Evolutionary conservation across 2,329 filamentous ascomycete species (phyloP), one percentile per base, ranked within the genome.

Genomic region (Rhynchosporium graminicola): DNA sequence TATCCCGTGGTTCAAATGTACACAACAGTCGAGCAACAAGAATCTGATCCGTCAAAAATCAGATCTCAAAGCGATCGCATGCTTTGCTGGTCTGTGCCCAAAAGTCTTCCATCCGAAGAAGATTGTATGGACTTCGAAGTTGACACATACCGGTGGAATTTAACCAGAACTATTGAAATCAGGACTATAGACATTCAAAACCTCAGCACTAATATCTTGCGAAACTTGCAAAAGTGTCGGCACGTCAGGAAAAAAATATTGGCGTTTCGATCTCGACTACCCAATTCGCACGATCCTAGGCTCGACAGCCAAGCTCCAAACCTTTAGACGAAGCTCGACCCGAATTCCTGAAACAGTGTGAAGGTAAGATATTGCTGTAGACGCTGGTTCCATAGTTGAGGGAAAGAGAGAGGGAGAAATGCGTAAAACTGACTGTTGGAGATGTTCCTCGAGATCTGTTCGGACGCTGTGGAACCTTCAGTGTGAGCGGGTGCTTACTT

Each of bases 121-220:
- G 10, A 59, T 31, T 5, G 48, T 61, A n/a, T 64, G 55, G 52
- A 55, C 46, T 6, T 64, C 62, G 47, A 63, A 60, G n/a, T 55
- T 58, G 48, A 64, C 42, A 12, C 48, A 61, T 33, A 60, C 42
- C 8, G 52, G 43, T 7, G 33, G 28, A 7, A 29, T 38, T n/a
- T 51, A 63, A 3, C 33, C 4, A 13, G 47, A 47, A 38, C 45
- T 60, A 7, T 47, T 57, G 46, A 60, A 60, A 13, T 45, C 26
- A 20, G 61, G 52, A 6, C 51, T 36, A 42, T 63, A 63, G 4
- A 15, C 36, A 20, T 60, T 60, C 46, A 60, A 28, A 1, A 52
- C 57, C 52, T 60, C 57, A 26, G n/a, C n/a, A 15, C 51, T 36
- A 1, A 57, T 45, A 33, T 61, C 59, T 38, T 31, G 40, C 6